phyloP scores from a whole-genome alignment of 2,329 filamentous ascomycete genomes.

The Epichloe brachyelytri region DNA sequence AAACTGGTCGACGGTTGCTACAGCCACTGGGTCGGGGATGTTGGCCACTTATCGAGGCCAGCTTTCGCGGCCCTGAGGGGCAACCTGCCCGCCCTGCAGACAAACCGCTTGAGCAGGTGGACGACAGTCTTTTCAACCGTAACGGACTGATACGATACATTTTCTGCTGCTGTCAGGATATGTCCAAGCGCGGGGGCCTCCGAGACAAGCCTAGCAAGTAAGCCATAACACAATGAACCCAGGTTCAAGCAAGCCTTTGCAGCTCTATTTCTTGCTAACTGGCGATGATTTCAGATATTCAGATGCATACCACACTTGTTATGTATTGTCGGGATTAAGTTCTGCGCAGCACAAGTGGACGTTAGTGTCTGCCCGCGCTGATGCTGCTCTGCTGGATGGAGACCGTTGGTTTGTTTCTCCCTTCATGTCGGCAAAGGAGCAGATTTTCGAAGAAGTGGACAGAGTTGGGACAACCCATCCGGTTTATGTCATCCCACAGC shows the following conservation, averaged over 20 bases:
- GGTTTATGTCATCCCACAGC: slow-evolving; percentile 70
- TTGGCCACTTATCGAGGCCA: slow-evolving; percentile 82
- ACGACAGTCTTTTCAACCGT: slow-evolving; percentile 56
- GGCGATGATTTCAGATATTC: slow-evolving; percentile 40
- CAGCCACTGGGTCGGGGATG: slow-evolving; percentile 96
- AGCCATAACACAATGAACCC: slow-evolving; percentile 17
- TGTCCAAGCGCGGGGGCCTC: slow-evolving; percentile 59
- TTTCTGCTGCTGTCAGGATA: slow-evolving; percentile 72
- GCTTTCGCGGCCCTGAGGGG: slow-evolving; percentile 42
- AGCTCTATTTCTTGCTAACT: background rate
- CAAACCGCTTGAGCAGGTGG: slow-evolving; percentile 17
- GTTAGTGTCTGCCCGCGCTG: slow-evolving; percentile 23
- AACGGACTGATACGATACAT: slow-evolving; percentile 84
- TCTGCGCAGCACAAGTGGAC: slow-evolving; percentile 61
- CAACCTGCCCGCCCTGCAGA: slow-evolving; percentile 16
- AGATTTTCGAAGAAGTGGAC: slow-evolving; percentile 60
- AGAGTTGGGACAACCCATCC: slow-evolving; percentile 62
- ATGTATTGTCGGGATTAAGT: slow-evolving; percentile 77
- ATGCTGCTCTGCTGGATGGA: slow-evolving; percentile 20
- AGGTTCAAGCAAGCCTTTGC: background rate
- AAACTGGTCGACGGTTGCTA: slow-evolving; percentile 98
- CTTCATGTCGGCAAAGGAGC: slow-evolving; percentile 37
- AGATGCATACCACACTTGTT: slow-evolving; percentile 88
- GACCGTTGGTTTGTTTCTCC: slow-evolving; percentile 35
- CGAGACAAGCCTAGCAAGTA: slow-evolving; percentile 89